Evolutionary conservation across 495 filamentous ascomycete species (phyloP).

Genomic region (Penicillium bialowiezense): DNA sequence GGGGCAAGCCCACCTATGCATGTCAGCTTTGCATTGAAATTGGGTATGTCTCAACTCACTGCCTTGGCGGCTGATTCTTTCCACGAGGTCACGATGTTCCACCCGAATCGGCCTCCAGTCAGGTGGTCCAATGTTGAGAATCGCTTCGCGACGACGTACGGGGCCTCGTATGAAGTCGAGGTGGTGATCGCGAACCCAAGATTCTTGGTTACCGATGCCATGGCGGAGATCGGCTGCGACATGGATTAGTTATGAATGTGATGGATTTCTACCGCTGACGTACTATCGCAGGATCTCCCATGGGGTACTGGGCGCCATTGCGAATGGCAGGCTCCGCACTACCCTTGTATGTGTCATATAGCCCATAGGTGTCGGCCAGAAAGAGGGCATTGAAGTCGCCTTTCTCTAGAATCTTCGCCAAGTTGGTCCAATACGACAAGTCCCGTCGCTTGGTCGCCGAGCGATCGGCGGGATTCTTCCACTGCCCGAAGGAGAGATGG

Average conservation of each 20-base stretch:
- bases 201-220: slow-evolving; percentile 29
- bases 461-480: slow-evolving; percentile 14
- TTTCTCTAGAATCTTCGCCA: slow-evolving; percentile 15
- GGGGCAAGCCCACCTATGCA: slow-evolving; percentile 5
- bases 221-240: slow-evolving; percentile 37
- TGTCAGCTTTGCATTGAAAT: neutral
- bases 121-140: slow-evolving; percentile 41
- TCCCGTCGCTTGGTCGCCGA: slow-evolving; percentile 11
- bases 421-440: slow-evolving; percentile 17
- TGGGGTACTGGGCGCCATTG: slow-evolving; percentile 45
- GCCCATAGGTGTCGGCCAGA: slow-evolving; percentile 50
- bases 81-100: slow-evolving; percentile 23
- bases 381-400: slow-evolving; percentile 50
- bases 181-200: slow-evolving; percentile 30
- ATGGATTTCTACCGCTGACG: neutral
- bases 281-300: slow-evolving; percentile 32
- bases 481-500: slow-evolving; percentile 20
- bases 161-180: slow-evolving; percentile 46
- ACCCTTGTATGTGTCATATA: slow-evolving; percentile 46
- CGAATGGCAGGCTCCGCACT: slow-evolving; percentile 27
- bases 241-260: neutral
- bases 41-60: slow-evolving; percentile 38
- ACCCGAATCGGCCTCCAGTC: neutral
- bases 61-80: slow-evolving; percentile 47
- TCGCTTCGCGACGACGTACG: slow-evolving; percentile 46